These are phyloP conservation scores for Talaromyces sp. DNA, from an alignment of 2,329 filamentous ascomycete genomes.

Conservation along the genomic window DNA sequence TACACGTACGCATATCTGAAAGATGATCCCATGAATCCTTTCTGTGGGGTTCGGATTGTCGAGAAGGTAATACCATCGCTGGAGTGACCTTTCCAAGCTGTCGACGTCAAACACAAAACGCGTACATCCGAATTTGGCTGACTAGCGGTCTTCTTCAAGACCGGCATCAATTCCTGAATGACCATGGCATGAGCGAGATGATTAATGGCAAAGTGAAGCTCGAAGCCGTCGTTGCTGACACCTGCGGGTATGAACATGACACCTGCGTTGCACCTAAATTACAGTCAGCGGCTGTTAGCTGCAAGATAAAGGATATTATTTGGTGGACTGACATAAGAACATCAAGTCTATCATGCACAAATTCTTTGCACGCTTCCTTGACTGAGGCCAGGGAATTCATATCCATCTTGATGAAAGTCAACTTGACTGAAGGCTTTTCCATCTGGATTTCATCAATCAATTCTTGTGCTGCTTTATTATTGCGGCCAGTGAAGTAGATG, in stretches of 20 bases:
- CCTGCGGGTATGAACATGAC: slow-evolving; percentile 39
- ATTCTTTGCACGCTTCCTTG: slow-evolving; percentile 32
- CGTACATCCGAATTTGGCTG: slow-evolving; percentile 26
- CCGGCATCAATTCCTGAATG: slow-evolving; percentile 34
- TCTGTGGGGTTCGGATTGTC: slow-evolving; percentile 8
- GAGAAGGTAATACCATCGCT: slow-evolving; percentile 10
- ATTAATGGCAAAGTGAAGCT: slow-evolving; percentile 40
- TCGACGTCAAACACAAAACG: slow-evolving; percentile 30
- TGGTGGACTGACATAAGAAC: slow-evolving; percentile 30
- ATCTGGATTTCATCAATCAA: slow-evolving; percentile 5
- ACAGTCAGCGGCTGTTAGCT: background rate
- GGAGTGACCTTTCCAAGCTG: slow-evolving; percentile 23
- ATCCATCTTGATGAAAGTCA: slow-evolving; percentile 40
- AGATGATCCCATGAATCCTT: slow-evolving; percentile 10
- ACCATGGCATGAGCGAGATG: slow-evolving; percentile 39
- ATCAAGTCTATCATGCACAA: slow-evolving; percentile 32
- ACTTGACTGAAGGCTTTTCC: slow-evolving; percentile 33
- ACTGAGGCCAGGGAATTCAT: slow-evolving; percentile 44
- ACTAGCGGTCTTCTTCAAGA: slow-evolving; percentile 26
- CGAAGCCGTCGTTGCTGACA: slow-evolving; percentile 34
- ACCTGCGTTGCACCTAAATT: slow-evolving; percentile 34
- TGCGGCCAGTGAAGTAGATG: slow-evolving; percentile 38
- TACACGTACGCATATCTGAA: slow-evolving; percentile 12
- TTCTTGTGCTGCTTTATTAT: slow-evolving; percentile 3
- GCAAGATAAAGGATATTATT: background rate